Conservation (phyloP, 2,329 filamentous ascomycete species). For the Orbilia quercus region DNA sequence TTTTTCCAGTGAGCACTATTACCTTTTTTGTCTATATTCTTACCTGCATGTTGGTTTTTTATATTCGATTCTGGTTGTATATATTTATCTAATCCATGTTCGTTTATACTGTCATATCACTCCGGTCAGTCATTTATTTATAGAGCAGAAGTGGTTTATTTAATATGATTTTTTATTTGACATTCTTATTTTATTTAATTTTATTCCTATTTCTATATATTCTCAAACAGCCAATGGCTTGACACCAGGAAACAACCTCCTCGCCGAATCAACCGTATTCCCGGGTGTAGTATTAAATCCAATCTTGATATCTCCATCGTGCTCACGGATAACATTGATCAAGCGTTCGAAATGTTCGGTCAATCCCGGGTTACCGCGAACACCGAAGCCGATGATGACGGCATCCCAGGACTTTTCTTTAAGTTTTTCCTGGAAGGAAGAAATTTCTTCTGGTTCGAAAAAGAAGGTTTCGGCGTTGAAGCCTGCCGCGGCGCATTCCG, state of each 20-base stretch:
- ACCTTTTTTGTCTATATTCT: no score
- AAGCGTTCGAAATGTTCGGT: constrained; percentile 6
- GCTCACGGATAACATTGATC: constrained; percentile 13
- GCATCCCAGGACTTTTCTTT: constrained; percentile 28
- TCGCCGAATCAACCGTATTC: constrained; percentile 12
- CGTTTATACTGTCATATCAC: background rate
- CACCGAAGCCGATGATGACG: constrained; percentile 25
- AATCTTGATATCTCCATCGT: constrained; percentile 26
- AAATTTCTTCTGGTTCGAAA: constrained; percentile 21
- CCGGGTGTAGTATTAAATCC: constrained; percentile 8
- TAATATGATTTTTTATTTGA: background rate
- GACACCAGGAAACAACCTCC: constrained; percentile 19
- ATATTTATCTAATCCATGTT: background rate
- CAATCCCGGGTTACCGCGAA: background rate
- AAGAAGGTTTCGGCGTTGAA: constrained; percentile 17
- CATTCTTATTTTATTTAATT: background rate
- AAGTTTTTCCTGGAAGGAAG: constrained; percentile 13
- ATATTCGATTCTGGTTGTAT: no score
- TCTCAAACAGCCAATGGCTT: constrained; percentile 6
- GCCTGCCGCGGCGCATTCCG: constrained; percentile 2
- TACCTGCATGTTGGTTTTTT: no score
- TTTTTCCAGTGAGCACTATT: no score
- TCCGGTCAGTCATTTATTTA: no score
- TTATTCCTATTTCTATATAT: background rate
- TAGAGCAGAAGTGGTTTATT: no score